Conservation (phyloP, 495 filamentous ascomycete genomes). For the Geoglossum glabrum region DNA sequence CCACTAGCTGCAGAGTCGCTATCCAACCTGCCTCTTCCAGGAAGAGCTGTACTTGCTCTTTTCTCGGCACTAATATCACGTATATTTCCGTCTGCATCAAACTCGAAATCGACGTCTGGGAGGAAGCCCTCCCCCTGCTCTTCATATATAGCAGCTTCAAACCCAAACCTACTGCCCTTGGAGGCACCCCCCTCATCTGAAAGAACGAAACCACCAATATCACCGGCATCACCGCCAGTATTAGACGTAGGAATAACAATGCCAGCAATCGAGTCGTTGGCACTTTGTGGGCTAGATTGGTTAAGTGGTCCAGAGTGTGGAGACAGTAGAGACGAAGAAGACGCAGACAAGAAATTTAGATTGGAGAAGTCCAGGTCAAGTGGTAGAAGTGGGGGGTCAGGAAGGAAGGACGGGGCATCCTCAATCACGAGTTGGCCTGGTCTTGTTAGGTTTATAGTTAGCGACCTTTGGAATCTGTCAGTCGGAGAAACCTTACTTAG, state of each 20-base stretch:
- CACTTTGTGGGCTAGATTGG: constrained; percentile 6
- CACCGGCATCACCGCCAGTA: constrained; percentile 12
- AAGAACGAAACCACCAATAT: constrained; percentile 17
- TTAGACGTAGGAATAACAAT: constrained; percentile 16
- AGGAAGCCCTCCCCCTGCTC: constrained; percentile 30
- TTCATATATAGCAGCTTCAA: background rate
- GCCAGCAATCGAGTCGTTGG: constrained; percentile 8
- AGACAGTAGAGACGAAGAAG: constrained; percentile 18
- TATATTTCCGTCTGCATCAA: constrained; percentile 45
- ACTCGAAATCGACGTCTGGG: constrained; percentile 42
- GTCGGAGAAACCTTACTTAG: constrained; percentile 31
- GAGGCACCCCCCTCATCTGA: constrained; percentile 18
- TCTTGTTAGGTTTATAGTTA: constrained; percentile 24
- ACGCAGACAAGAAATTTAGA: constrained; percentile 17
- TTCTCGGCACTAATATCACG: constrained; percentile 14
- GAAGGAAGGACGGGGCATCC: constrained; percentile 77
- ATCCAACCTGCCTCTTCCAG: constrained; percentile 10
- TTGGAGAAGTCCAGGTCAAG: constrained; percentile 34
- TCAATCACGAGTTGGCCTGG: constrained; percentile 57
- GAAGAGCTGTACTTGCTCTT: background rate
- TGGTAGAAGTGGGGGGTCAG: constrained; percentile 37
- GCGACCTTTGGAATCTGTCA: background rate
- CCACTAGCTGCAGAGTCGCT: constrained; percentile 23
- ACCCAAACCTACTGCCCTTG: background rate
- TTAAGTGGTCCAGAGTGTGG: constrained; percentile 17